Percentiles rank a stretch among this genome's conserved stretches.
These are phyloP conservation scores for Podaxis pistillaris DNA, from an alignment of 768 basidiomycete species.

Conservation along the genomic window DNA sequence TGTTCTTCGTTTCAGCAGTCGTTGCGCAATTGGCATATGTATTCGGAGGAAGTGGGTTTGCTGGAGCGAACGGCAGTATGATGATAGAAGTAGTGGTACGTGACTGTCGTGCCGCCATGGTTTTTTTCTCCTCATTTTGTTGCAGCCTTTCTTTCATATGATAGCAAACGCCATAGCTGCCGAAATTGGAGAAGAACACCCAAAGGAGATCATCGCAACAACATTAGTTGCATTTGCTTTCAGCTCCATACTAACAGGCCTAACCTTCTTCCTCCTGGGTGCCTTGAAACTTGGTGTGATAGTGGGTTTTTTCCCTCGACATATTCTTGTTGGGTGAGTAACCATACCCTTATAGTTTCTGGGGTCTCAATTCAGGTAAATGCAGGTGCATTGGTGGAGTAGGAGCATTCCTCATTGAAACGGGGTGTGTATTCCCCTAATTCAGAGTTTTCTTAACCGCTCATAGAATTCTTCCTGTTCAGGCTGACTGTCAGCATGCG, in stretches of 20 bases:
- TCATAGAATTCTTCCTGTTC: neutral
- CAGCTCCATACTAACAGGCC: conserved; percentile 85
- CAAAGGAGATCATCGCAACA: conserved; percentile 79
- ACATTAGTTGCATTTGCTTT: conserved; percentile 88
- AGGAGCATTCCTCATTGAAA: conserved; percentile 87
- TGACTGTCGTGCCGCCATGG: conserved; percentile 18
- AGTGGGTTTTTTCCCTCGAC: conserved; percentile 94
- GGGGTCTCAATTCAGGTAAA: neutral
- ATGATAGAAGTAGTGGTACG: conserved; percentile 97
- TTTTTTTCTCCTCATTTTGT: neutral
- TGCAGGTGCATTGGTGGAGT: conserved; percentile 89
- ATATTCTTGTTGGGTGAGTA: conserved; percentile 89
- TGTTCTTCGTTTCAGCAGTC: conserved; percentile 89
- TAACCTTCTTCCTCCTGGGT: conserved; percentile 83
- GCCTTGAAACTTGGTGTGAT: conserved; percentile 78
- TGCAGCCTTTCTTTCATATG: conserved; percentile 93
- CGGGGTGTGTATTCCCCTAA: conserved; percentile 54
- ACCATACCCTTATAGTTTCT: neutral
- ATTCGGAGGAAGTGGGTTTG: conserved; percentile 84
- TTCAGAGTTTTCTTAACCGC: neutral
- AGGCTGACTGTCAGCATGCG: conserved; percentile 85
- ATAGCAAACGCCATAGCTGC: conserved; percentile 74
- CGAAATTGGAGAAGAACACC: conserved; percentile 69
- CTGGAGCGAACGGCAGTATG: conserved; percentile 91
- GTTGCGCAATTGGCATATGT: conserved; percentile 85